These are phyloP conservation scores for Acanthamoeba triangularis DNA, from an alignment of 208 protist species.

Conservation along the genomic window DNA sequence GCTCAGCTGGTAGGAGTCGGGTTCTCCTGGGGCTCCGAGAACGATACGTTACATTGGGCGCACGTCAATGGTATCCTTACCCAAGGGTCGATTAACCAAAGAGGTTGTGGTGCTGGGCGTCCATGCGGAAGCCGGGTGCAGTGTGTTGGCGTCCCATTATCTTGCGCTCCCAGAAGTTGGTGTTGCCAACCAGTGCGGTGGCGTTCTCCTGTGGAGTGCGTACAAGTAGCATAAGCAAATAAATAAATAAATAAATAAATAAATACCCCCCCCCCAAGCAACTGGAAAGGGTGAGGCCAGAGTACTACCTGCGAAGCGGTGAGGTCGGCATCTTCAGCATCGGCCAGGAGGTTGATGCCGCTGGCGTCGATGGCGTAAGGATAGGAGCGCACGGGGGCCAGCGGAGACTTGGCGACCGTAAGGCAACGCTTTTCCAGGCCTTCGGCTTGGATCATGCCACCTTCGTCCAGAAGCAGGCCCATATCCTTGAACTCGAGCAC, in stretches of 20 bases:
- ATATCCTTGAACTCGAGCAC: constrained; percentile 76
- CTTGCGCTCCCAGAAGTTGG: constrained; percentile 74
- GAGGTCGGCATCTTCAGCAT: constrained; percentile 4
- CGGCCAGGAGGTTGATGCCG: constrained; percentile 39
- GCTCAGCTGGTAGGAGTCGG: no score
- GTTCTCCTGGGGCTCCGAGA: no score
- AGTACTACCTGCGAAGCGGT: background rate
- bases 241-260: no score
- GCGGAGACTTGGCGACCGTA: constrained; percentile 67
- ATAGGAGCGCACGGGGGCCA: constrained; percentile 60
- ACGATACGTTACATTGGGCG: no score
- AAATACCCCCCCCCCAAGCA: no score
- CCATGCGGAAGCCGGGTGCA: constrained; percentile 48
- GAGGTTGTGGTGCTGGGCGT: constrained; percentile 67
- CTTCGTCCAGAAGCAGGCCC: background rate
- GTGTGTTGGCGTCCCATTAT: constrained; percentile 22
- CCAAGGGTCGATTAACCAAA: background rate
- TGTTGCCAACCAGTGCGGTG: background rate
- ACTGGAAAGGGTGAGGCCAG: background rate
- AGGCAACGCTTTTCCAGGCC: constrained; percentile 46
- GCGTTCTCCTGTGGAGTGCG: background rate
- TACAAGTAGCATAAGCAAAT: background rate
- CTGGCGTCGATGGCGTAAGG: constrained; percentile 62
- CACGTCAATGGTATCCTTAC: no score
- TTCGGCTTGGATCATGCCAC: background rate